Conservation (phyloP, 2,329 filamentous ascomycete genomes). For the Mycosphaerella sp. region DNA sequence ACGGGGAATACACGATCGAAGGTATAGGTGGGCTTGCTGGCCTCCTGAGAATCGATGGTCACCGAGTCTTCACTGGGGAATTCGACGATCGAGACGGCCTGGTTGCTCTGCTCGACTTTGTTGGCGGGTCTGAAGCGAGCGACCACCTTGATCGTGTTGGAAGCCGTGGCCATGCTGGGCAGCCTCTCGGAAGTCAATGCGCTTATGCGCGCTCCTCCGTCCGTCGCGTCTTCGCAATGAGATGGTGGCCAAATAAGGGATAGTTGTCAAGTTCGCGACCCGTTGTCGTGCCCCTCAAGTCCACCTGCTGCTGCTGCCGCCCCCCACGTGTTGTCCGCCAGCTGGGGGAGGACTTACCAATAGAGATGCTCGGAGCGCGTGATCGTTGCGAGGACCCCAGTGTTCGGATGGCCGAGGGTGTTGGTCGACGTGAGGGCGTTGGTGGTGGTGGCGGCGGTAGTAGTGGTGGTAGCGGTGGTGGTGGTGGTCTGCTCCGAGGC, state of each 20-base stretch:
- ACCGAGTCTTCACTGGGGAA: constrained; percentile 90
- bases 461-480: background rate
- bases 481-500: background rate
- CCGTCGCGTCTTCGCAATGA: background rate
- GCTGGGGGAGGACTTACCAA: background rate
- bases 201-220: background rate
- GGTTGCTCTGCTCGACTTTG: constrained; percentile 81
- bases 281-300: background rate
- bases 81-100: constrained; percentile 83
- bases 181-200: background rate
- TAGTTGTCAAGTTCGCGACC: background rate
- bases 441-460: background rate
- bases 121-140: constrained; percentile 98
- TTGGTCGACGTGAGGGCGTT: background rate
- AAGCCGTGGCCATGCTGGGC: constrained; percentile 24
- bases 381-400: background rate
- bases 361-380: background rate
- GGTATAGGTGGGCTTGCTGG: constrained; percentile 64
- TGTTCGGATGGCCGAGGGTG: background rate
- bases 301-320: constrained; percentile 1
- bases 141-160: constrained; percentile 60
- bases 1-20: constrained; percentile 98
- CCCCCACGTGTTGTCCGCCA: background rate
- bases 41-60: constrained; percentile 77
- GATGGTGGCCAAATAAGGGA: background rate